Conservation (phyloP, 768 basidiomycete genomes). For the Collybiopsis luxurians region DNA sequence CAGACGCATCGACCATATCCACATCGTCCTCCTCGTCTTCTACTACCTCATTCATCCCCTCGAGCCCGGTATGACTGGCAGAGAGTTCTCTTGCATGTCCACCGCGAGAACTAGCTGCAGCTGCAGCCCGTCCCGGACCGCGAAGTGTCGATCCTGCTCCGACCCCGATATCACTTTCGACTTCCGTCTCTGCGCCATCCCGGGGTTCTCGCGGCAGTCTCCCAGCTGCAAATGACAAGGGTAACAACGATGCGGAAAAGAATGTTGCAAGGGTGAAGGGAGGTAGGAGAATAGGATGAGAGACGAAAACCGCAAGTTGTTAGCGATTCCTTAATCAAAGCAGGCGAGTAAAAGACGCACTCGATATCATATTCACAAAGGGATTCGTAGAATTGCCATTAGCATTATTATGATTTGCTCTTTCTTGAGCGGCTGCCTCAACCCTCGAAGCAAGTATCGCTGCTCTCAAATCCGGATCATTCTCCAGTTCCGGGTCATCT, state of each 20-base stretch:
- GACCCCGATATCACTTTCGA: conserved; percentile 26
- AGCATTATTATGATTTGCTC: neutral
- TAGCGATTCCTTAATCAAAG: too few relatives aligned
- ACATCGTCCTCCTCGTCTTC: neutral
- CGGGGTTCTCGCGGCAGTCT: conserved; percentile 3
- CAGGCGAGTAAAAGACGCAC: too few relatives aligned
- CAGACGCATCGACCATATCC: neutral
- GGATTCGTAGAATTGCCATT: neutral
- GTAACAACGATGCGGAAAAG: neutral
- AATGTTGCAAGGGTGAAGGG: too few relatives aligned
- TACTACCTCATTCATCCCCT: conserved; percentile 9
- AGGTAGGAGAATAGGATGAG: too few relatives aligned
- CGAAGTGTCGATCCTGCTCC: neutral
- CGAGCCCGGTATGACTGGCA: conserved; percentile 13
- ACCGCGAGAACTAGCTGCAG: too few relatives aligned
- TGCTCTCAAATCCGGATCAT: neutral
- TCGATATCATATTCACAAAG: neutral
- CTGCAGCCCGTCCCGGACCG: too few relatives aligned
- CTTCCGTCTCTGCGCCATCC: conserved; percentile 36
- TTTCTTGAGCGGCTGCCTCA: neutral
- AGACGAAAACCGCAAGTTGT: too few relatives aligned
- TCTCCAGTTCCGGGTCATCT: neutral
- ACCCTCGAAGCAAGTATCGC: neutral
- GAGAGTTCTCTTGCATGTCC: conserved; percentile 39
- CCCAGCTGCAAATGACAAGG: neutral